Percentiles rank a stretch among this genome's conserved stretches.
phyloP scores from a whole-genome alignment of 345 rosid species.

The Chamaenerion angustifolium region DNA sequence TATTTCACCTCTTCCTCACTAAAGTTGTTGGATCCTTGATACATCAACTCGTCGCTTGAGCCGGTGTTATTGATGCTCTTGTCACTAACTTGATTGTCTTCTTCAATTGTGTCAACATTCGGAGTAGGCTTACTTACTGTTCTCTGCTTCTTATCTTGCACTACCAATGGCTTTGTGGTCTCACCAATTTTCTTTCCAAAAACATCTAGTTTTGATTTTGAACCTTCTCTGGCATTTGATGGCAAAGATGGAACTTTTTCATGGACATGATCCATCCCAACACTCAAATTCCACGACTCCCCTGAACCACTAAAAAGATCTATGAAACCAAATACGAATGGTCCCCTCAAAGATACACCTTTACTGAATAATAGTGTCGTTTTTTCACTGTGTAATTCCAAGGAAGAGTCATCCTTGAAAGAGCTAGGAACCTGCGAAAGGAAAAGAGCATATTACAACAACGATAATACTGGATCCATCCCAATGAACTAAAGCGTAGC shows the following conservation, averaged over 20 bases:
- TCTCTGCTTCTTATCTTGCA: conserved; percentile 31
- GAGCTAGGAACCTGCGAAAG: conserved; percentile 31
- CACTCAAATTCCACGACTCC: conserved; percentile 69
- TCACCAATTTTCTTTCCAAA: conserved; percentile 25
- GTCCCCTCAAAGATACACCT: conserved; percentile 30
- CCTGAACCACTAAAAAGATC: conserved; percentile 80
- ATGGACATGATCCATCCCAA: conserved; percentile 49
- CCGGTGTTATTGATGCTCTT: conserved; percentile 31
- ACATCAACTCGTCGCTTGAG: conserved; percentile 25
- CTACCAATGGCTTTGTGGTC: conserved; percentile 24
- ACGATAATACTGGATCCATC: no score
- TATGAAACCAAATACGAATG: conserved; percentile 73
- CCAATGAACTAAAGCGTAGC: no score
- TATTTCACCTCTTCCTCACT: conserved; percentile 40
- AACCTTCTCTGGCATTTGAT: conserved; percentile 26
- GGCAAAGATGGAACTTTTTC: conserved; percentile 29
- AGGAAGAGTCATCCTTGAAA: conserved; percentile 22
- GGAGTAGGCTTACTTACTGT: conserved; percentile 19
- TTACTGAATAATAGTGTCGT: conserved; percentile 25
- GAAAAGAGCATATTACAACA: not conserved
- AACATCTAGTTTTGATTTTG: conserved; percentile 20
- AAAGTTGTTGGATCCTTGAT: conserved; percentile 26
- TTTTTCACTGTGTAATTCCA: conserved; percentile 25
- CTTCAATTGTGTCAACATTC: conserved; percentile 39
- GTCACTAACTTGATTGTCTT: conserved; percentile 38